phyloP scores from a whole-genome alignment of 352 stramenopile species.

The Globisporangium iwayamae region DNA sequence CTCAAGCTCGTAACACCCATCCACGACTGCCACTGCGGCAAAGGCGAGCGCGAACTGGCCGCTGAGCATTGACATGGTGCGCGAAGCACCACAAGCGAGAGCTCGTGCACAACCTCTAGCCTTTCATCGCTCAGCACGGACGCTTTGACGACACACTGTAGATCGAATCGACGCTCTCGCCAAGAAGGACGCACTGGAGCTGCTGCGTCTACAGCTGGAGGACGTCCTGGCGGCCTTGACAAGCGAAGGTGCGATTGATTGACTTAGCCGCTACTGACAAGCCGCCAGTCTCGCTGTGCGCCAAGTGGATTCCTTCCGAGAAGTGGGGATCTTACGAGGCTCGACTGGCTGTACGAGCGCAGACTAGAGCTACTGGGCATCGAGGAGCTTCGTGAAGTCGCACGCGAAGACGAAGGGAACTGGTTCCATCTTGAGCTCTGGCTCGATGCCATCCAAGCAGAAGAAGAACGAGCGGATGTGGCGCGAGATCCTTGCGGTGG shows the following conservation, averaged over 20 bases:
- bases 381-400: neutral
- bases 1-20: constrained; percentile 54
- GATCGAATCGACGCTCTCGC: constrained; percentile 34
- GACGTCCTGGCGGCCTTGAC: constrained; percentile 21
- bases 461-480: neutral
- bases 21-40: constrained; percentile 29
- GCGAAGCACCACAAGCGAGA: constrained; percentile 25
- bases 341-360: neutral
- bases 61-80: constrained; percentile 31
- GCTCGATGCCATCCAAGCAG: neutral
- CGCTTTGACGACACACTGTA: constrained; percentile 43
- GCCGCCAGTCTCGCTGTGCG: constrained; percentile 33
- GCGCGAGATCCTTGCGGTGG: too few relatives aligned
- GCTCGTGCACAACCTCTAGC: constrained; percentile 43
- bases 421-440: neutral
- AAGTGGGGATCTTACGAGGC: constrained; percentile 6
- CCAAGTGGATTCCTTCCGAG: constrained; percentile 59
- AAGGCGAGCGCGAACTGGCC: constrained; percentile 39
- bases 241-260: too few relatives aligned
- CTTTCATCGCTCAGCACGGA: constrained; percentile 33
- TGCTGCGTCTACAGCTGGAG: constrained; percentile 31
- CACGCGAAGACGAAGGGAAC: neutral
- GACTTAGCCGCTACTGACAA: neutral
- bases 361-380: neutral
- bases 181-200: constrained; percentile 29